Evolutionary conservation across 768 basidiomycete species (phyloP), one percentile per base, ranked within the genome.

Genomic region (Hypholoma fasciculare): DNA sequence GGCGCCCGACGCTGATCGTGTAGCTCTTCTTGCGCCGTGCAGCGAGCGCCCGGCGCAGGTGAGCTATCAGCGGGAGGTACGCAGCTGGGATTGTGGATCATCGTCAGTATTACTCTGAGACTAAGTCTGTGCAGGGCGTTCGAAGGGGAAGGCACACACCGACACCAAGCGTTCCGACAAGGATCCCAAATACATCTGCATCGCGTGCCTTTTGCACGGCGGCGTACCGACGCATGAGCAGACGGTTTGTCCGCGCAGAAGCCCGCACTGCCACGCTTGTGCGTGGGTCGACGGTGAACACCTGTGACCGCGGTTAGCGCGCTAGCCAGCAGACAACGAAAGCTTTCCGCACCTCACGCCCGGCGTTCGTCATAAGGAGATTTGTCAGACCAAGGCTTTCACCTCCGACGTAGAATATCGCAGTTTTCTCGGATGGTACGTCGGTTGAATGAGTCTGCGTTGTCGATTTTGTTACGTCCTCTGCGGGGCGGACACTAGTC

Each of bases 81-180:
- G 88, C 89, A 0, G 90, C 90, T 94, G 62, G 20, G 16, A 43
- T 37, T 48, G n/a, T 20, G 39, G 11, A 7, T 50, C 16, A 43
- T 11, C 16, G 34, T 23, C 4, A 23, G 23, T 23, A 23, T 23
- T 23, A 23, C 23, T 4, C 23, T 23, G 23, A 23, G 4, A 23
- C 23, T 23, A 23, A 4, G 4, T 23, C 23, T 23, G 23, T 23
- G 23, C 1, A 23, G 23, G 23, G 23, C 23, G 23, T 1, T 4
- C 4, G 4, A 2, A 23, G 23, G 23, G 23, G 4, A 23, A 23
- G 23, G 59, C 16, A 70, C 85, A 58, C 51, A 92, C 91, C 84
- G 30, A 97, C 89, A 44, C 96, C 95, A 13, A 98, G 82, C 1
- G 96, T 97, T 11, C 95, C 96, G 1, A 98, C 90, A 3, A 98